Evolutionary conservation across 305 asterid genomes (phyloP).

Genomic region (Solanum hybrid): DNA sequence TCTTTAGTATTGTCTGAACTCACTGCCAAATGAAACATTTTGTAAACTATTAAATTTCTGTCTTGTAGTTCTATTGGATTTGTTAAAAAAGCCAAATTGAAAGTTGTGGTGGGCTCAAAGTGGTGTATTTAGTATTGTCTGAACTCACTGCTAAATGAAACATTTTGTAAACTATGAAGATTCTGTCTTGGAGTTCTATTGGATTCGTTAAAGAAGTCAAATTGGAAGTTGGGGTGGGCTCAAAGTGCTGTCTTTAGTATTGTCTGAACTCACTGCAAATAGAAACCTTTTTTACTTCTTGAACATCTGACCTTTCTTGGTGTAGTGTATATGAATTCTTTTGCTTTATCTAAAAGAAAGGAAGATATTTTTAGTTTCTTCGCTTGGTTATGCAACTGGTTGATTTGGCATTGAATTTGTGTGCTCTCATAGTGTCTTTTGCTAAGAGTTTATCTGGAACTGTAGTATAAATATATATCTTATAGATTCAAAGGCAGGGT

Average conservation of each 20-base stretch:
- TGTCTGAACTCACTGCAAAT: neutral
- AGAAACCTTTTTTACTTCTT: neutral
- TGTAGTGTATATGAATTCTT: neutral
- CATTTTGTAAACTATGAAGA: neutral
- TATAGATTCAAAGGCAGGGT: neutral
- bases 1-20: neutral
- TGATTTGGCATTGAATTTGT: neutral
- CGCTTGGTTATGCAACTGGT: neutral
- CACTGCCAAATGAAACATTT: neutral
- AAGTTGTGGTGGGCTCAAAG: neutral
- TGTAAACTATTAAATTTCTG: neutral
- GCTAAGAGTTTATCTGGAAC: neutral
- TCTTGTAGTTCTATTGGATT: neutral
- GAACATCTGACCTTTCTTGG: neutral
- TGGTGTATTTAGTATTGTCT: neutral
- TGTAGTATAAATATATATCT: neutral
- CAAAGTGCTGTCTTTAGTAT: neutral
- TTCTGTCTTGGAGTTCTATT: neutral
- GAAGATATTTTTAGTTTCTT: neutral
- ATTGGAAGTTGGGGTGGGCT: neutral
- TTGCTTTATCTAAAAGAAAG: neutral
- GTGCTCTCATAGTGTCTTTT: neutral
- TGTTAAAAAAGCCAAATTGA: neutral
- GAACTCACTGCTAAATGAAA: neutral
- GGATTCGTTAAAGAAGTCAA: neutral